Conservation (phyloP, 2,329 filamentous ascomycete species). For the Lecanoromycetidae sp. region DNA sequence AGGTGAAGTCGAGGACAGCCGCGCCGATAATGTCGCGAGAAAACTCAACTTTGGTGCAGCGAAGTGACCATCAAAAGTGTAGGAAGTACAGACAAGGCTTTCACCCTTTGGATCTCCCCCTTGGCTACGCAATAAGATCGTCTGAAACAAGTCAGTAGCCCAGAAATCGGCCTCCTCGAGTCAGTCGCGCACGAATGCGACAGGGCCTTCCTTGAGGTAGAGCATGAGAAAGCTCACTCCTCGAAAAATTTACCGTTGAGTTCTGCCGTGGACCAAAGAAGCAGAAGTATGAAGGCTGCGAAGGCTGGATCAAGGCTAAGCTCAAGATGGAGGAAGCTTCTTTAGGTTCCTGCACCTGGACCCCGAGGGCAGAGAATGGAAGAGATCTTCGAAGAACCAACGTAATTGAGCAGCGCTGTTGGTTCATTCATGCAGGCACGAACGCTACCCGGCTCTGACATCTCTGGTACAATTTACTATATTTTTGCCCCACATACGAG, state of each 20-base stretch:
- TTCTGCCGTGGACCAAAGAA: background rate
- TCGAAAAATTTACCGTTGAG: no score
- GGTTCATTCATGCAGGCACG: no score
- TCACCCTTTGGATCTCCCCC: no score
- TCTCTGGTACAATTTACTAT: background rate
- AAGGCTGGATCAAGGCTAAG: no score
- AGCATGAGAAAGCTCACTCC: no score
- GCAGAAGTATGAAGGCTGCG: background rate
- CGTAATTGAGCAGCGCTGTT: background rate
- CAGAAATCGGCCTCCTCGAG: no score
- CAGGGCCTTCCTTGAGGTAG: no score
- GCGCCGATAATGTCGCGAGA: constrained; percentile 61
- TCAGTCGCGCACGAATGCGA: no score
- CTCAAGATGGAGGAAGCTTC: background rate
- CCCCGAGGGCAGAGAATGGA: background rate
- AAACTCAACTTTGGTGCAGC: constrained; percentile 62
- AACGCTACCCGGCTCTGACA: background rate
- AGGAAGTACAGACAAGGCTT: no score
- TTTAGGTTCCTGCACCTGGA: background rate
- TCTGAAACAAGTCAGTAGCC: no score
- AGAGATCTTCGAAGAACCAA: constrained; percentile 3
- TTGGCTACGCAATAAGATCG: no score
- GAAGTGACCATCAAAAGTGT: background rate
- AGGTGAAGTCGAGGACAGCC: constrained; percentile 56
- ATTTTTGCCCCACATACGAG: no score